These are phyloP conservation scores for Colletotrichum sublineola DNA, from an alignment of 2,329 filamentous ascomycete genomes.

Conservation along the genomic window DNA sequence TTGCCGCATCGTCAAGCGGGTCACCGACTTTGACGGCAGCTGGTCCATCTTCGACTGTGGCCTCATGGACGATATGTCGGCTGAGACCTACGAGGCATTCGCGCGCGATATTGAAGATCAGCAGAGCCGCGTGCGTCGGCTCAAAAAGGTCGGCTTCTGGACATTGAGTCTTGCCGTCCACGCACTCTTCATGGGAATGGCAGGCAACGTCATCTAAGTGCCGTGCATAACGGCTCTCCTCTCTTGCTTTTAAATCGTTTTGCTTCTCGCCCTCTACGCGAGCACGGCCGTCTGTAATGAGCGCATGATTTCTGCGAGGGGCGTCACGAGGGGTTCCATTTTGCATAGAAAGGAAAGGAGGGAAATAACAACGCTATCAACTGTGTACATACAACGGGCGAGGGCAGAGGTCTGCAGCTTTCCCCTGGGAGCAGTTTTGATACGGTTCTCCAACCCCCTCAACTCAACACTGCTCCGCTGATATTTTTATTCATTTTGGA, in stretches of 20 bases:
- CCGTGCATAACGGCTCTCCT: background rate
- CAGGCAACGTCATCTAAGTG: conserved; percentile 76
- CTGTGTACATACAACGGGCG: conserved; percentile 30
- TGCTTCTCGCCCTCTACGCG: conserved; percentile 7
- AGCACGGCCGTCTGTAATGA: conserved; percentile 37
- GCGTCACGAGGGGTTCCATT: conserved; percentile 15
- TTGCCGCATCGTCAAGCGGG: conserved; percentile 92
- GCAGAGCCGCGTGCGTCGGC: conserved; percentile 84
- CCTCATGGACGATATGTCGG: conserved; percentile 91
- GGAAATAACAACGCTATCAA: background rate
- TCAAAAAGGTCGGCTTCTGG: conserved; percentile 98
- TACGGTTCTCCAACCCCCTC: background rate
- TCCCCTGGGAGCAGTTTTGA: background rate
- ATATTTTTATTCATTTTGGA: background rate
- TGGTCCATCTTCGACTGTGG: conserved; percentile 97
- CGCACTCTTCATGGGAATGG: conserved; percentile 94
- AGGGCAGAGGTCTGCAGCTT: background rate
- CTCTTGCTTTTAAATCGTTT: conserved; percentile 21
- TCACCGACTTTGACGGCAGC: conserved; percentile 90
- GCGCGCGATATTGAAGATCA: conserved; percentile 91
- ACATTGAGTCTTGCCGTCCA: conserved; percentile 92
- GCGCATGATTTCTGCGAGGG: conserved; percentile 34
- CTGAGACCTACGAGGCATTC: conserved; percentile 95
- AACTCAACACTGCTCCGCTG: conserved; percentile 6
- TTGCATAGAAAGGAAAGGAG: conserved; percentile 26